Base-by-base conservation (phyloP, 306 rosid genomes). In the Castanea mollissima region DNA sequence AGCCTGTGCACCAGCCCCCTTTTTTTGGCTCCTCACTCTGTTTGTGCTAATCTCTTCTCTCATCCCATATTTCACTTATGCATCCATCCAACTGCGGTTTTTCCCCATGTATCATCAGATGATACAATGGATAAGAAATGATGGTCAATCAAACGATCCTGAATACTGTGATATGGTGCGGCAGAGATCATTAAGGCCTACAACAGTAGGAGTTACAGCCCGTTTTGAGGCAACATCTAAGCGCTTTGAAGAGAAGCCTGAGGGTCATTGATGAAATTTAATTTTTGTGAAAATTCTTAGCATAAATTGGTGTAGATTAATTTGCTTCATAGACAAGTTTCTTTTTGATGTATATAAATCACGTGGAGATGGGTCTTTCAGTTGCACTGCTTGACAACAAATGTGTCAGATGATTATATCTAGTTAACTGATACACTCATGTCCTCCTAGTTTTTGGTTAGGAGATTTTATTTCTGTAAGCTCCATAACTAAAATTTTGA, bases 151-250 rank as follows among this genome's bases (percentile, higher is more conserved):
- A 5, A 77, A 83, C 76, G 98, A 96, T 75, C 99, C 93, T 0
- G 99, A 96, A 78, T 93, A 83, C 79, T 90, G 97, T 59, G 57
- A 86, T 10, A 44, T 91, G 84, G 98, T 96, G 65, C 76, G 98
- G 41, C 94, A 90, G 70, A 83, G 98, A 79, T 96, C 99, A 0
- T 67, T 96, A 4, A 79, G 96, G 71, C 70, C 85, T 73, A 93
- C 90, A 0, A 91, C 99, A 0, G 98, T 96, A 15, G 99, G 99
- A 21, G 86, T 76, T 83, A 96, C 98, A 4, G 99, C 99, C 64
- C 92, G 98, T 73, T 84, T 93, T 19, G 92, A 89, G 85, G 98
- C 97, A 6, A 63, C 83, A 12, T 92, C 97, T 1, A 90, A 69
- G 75, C 90, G 92, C 32, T 71, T 87, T 23, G 92, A 89, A 74